Evolutionary conservation across 495 filamentous ascomycete genomes (phyloP).

Genomic region (Cercophora sp.): DNA sequence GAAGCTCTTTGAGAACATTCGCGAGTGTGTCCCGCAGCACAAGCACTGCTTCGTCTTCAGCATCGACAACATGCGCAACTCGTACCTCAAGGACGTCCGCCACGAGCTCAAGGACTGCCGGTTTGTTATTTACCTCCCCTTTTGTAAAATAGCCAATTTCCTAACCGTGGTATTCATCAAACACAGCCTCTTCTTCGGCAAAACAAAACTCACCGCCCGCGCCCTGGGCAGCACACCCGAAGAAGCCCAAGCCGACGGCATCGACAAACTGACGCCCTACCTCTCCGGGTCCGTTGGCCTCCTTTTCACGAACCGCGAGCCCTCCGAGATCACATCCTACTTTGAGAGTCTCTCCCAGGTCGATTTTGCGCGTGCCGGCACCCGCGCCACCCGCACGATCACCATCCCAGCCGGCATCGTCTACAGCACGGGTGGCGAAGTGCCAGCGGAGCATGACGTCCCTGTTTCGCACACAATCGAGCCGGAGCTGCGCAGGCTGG

Average conservation of each 20-base stretch:
- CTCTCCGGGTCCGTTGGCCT: constrained; percentile 82
- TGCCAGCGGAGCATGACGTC: constrained; percentile 75
- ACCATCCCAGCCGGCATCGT: constrained; percentile 73
- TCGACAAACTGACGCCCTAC: constrained; percentile 64
- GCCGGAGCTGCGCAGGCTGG: constrained; percentile 78
- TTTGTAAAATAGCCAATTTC: background rate
- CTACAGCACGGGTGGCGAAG: constrained; percentile 70
- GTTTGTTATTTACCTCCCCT: constrained; percentile 42
- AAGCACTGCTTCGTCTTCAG: constrained; percentile 88
- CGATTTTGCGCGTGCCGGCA: constrained; percentile 89
- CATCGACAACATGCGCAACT: constrained; percentile 98
- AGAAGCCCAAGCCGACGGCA: constrained; percentile 69
- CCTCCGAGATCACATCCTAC: constrained; percentile 59
- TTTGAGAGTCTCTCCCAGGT: constrained; percentile 62
- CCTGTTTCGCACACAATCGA: constrained; percentile 83
- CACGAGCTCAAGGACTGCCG: constrained; percentile 78
- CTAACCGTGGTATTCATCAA: background rate
- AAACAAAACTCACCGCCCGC: constrained; percentile 96
- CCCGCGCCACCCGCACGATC: constrained; percentile 66
- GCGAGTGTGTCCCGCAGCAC: constrained; percentile 79
- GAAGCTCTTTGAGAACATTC: constrained; percentile 81
- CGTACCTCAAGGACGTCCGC: constrained; percentile 88
- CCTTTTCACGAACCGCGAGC: constrained; percentile 76
- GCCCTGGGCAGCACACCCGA: constrained; percentile 74
- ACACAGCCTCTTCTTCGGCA: constrained; percentile 88